phyloP scores from a whole-genome alignment of 176 grass and related monocot genomes.

The Bonia amplexicaulis region DNA sequence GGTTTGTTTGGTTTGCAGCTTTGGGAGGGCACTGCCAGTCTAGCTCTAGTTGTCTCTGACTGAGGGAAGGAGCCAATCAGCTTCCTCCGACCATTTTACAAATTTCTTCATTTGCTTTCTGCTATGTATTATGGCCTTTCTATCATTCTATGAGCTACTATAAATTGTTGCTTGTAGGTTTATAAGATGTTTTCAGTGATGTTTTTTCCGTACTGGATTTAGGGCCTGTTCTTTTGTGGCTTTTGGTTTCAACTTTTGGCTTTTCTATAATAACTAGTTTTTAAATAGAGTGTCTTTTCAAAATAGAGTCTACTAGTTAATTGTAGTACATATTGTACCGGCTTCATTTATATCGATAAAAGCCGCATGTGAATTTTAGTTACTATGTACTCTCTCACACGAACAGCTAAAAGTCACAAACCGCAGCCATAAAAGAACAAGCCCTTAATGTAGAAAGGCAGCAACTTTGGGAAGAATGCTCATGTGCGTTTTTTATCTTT shows the following conservation, averaged over 20 bases:
- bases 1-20: neutral
- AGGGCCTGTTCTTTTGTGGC: too few species aligned
- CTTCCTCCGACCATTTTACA: slow-evolving; percentile 30
- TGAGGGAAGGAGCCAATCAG: slow-evolving; percentile 33
- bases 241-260: rapidly evolving
- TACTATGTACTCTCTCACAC: too few species aligned
- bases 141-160: neutral
- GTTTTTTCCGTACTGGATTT: neutral
- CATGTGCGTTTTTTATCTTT: neutral
- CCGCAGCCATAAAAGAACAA: too few species aligned
- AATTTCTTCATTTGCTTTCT: slow-evolving; percentile 5
- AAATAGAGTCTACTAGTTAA: too few species aligned
- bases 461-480: neutral
- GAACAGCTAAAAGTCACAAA: too few species aligned
- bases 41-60: slow-evolving; percentile 42
- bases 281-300: too few species aligned
- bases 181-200: neutral
- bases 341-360: too few species aligned
- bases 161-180: neutral
- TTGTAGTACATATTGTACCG: too few species aligned
- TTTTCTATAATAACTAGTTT: too few species aligned
- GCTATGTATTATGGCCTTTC: neutral
- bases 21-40: slow-evolving; percentile 39
- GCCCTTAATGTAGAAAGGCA: slow-evolving; percentile 10
- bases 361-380: too few species aligned